These are phyloP conservation scores for Ascochyta lentis DNA, from an alignment of 2,329 filamentous ascomycete genomes.

Conservation along the genomic window DNA sequence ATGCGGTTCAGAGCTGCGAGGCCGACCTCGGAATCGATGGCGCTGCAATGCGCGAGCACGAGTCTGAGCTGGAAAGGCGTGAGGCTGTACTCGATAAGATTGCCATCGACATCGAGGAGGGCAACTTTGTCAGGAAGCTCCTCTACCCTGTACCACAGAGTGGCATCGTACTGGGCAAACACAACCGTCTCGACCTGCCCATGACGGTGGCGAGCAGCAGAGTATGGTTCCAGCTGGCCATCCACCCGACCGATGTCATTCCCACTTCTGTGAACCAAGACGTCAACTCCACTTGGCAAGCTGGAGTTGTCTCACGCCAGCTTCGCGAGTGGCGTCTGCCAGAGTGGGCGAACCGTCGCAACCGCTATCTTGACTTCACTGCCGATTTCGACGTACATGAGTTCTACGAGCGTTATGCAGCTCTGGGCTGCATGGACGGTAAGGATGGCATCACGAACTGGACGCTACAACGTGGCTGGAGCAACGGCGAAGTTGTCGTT, in stretches of 20 bases:
- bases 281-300: conserved; percentile 87
- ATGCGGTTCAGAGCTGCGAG: conserved; percentile 76
- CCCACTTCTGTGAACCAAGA: conserved; percentile 77
- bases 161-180: conserved; percentile 80
- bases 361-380: conserved; percentile 91
- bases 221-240: conserved; percentile 90
- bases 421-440: conserved; percentile 86
- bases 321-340: conserved; percentile 91
- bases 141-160: conserved; percentile 79
- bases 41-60: conserved; percentile 72
- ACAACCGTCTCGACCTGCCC: conserved; percentile 79
- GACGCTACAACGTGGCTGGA: conserved; percentile 95
- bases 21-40: conserved; percentile 79
- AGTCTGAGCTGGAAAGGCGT: conserved; percentile 79
- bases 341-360: conserved; percentile 95
- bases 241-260: conserved; percentile 89
- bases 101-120: conserved; percentile 78
- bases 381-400: conserved; percentile 96
- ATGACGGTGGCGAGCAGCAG: conserved; percentile 80
- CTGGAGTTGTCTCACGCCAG: conserved; percentile 89
- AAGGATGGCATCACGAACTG: conserved; percentile 93
- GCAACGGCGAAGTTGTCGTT: conserved; percentile 92
- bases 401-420: conserved; percentile 81
- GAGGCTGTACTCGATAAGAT: conserved; percentile 87
- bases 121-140: conserved; percentile 80